Percentiles rank a stretch among this genome's conserved stretches.
phyloP scores from a whole-genome alignment of 306 rosid genomes.

The Cercis canadensis region DNA sequence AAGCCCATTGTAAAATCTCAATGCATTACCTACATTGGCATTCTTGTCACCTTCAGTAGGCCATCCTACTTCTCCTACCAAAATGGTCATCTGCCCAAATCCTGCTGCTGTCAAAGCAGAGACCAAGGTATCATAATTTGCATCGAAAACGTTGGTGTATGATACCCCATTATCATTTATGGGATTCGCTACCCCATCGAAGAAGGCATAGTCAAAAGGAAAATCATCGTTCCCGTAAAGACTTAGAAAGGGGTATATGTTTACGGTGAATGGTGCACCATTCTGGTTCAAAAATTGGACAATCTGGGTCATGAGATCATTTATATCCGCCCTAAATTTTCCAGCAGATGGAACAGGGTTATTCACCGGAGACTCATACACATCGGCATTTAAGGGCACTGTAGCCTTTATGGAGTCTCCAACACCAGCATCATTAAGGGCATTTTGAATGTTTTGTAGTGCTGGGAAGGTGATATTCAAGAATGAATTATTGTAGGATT shows the following conservation, averaged over 20 bases:
- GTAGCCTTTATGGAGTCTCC: slow-evolving; percentile 85
- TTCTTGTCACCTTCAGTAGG: slow-evolving; percentile 98
- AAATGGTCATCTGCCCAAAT: slow-evolving; percentile 62
- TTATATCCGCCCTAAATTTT: slow-evolving; percentile 74
- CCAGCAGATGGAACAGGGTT: slow-evolving; percentile 86
- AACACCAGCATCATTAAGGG: slow-evolving; percentile 82
- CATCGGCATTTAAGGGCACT: slow-evolving; percentile 95
- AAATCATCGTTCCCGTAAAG: slow-evolving; percentile 82
- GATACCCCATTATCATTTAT: slow-evolving; percentile 66
- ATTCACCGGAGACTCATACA: slow-evolving; percentile 68
- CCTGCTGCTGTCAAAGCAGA: slow-evolving; percentile 78
- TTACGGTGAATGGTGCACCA: slow-evolving; percentile 84
- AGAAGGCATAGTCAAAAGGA: slow-evolving; percentile 92
- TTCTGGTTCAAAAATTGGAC: slow-evolving; percentile 75
- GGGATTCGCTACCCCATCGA: slow-evolving; percentile 76
- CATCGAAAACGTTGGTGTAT: slow-evolving; percentile 90
- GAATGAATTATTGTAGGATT: slow-evolving; percentile 88
- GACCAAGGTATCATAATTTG: slow-evolving; percentile 91
- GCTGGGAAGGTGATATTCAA: slow-evolving; percentile 87
- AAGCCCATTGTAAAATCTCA: slow-evolving; percentile 85
- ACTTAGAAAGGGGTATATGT: slow-evolving; percentile 96
- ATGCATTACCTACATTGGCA: slow-evolving; percentile 73
- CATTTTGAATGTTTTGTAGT: slow-evolving; percentile 90
- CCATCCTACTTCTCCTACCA: slow-evolving; percentile 99
- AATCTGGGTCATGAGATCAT: slow-evolving; percentile 76